Base-by-base conservation (phyloP, 495 filamentous ascomycete species). In the Talaromyces liani region DNA sequence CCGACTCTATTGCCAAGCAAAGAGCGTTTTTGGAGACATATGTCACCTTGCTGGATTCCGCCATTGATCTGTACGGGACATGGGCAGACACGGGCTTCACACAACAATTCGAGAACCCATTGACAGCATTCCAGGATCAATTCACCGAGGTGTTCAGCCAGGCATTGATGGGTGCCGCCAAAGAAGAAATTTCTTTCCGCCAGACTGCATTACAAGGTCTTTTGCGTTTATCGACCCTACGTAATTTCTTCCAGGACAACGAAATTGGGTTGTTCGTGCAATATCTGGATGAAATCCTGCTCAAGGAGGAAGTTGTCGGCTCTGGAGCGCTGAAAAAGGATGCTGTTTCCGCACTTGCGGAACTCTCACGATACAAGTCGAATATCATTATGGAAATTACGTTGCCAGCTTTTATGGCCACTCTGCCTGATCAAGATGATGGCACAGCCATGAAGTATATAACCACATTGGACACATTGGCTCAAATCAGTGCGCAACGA, bases 331-430 rank as follows among this genome's bases (percentile, higher is more conserved):
- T 88, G 62, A 83, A 84, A 66, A 81, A 83, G 41, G 82, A 86
- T 68, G 85, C 88, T n/a, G 84, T 91, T 57, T 71, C 79, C 53
- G 82, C 83, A 49, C 75, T 91, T 49, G 79, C 84, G 9, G 82
- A 87, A 33, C 81, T 91, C 57, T 88, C 88, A 7, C 87, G 82
- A 64, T 78, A 85, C 59, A 88, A 87, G 65, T 84, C 87, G 12
- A 80, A 81, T n/a, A 70, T 88, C 25, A 85, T 91, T 20, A 83
- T 89, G 72, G 82, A 90, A 58, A 86, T 87, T 33, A 88, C 88
- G 0, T 87, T 91, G 72, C 88, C 88, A 14, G 84, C 85, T 9
- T 90, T 91, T 67, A 84, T 91, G 75, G 88, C 88, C 1, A 82
- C 83, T 29, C 75, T 91, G 2, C 88, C 88, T 4, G 87, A 90